These are phyloP conservation scores for Pseudofabraea citricarpa DNA, from an alignment of 2,329 filamentous ascomycete genomes.

Conservation along the genomic window DNA sequence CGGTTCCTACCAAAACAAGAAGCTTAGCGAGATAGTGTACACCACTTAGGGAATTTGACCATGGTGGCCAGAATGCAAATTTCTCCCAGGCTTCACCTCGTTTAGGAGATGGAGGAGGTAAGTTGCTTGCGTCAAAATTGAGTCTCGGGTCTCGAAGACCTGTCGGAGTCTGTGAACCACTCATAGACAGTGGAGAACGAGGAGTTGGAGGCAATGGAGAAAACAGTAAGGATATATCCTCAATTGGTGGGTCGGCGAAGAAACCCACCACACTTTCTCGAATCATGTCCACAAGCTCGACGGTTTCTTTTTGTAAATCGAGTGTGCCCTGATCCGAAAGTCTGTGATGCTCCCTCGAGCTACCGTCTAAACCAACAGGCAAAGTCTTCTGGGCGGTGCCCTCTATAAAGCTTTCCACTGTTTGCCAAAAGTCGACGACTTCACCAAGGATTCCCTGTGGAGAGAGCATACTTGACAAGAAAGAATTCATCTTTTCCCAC, in stretches of 20 bases:
- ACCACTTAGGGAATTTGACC: constrained; percentile 87
- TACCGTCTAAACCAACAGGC: constrained; percentile 75
- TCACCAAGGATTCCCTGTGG: constrained; percentile 80
- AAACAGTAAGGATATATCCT: constrained; percentile 84
- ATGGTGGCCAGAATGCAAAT: constrained; percentile 93
- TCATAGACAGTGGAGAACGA: constrained; percentile 56
- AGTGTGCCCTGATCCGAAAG: constrained; percentile 65
- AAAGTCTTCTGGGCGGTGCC: constrained; percentile 77
- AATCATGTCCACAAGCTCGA: constrained; percentile 80
- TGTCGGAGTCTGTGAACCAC: constrained; percentile 40
- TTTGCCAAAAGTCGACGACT: constrained; percentile 91
- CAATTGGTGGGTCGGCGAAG: constrained; percentile 82
- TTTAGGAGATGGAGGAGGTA: constrained; percentile 71
- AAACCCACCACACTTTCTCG: constrained; percentile 75
- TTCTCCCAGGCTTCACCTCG: constrained; percentile 87
- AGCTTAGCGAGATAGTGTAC: constrained; percentile 84
- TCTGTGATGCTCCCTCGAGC: constrained; percentile 76
- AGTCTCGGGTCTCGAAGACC: constrained; percentile 68
- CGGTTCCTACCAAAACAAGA: constrained; percentile 77
- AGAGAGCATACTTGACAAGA: constrained; percentile 70
- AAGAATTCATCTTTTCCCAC: constrained; percentile 83
- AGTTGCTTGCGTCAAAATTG: constrained; percentile 71
- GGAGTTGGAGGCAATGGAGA: constrained; percentile 73
- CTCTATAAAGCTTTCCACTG: constrained; percentile 81
- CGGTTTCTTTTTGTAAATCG: constrained; percentile 70